A percentile compares a stretch with the other conserved stretches of the same genome.
Evolutionary conservation across 306 rosid genomes (phyloP).

Genomic region (Geum urbanum): DNA sequence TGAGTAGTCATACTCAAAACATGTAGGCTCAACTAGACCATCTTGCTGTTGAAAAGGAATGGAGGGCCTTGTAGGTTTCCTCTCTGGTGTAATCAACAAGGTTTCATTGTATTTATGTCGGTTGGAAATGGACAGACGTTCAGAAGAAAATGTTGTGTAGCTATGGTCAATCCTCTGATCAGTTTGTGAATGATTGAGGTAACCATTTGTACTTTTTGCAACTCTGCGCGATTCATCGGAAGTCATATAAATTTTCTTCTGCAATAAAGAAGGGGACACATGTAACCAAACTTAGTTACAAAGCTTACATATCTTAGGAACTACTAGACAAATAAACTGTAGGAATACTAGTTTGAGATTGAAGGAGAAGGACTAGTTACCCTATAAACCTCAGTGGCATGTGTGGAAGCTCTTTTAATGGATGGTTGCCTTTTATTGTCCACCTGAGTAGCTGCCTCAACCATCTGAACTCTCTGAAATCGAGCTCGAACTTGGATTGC

Average conservation of each 20-base stretch:
- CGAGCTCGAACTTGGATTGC: constrained; percentile 89
- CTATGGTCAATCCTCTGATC: constrained; percentile 34
- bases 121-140: constrained; percentile 35
- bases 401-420: constrained; percentile 14
- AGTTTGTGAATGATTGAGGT: constrained; percentile 35
- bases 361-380: constrained; percentile 23
- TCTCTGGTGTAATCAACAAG: constrained; percentile 28
- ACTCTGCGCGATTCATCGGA: constrained; percentile 33
- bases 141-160: constrained; percentile 33
- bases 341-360: not conserved
- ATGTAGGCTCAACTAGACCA: constrained; percentile 7
- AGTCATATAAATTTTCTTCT: constrained; percentile 40
- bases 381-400: constrained; percentile 16
- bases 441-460: constrained; percentile 38
- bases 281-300: not conserved
- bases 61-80: constrained; percentile 30
- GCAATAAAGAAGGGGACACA: constrained; percentile 21
- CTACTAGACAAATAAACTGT: not conserved
- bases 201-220: constrained; percentile 48
- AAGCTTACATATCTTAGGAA: not conserved
- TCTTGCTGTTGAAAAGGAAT: constrained; percentile 35
- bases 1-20: constrained; percentile 31
- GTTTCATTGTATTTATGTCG: constrained; percentile 28
- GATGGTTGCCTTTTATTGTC: constrained; percentile 26
- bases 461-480: constrained; percentile 56